Conservation (phyloP, 345 rosid genomes). For the Zanthoxylum bungeanum region DNA sequence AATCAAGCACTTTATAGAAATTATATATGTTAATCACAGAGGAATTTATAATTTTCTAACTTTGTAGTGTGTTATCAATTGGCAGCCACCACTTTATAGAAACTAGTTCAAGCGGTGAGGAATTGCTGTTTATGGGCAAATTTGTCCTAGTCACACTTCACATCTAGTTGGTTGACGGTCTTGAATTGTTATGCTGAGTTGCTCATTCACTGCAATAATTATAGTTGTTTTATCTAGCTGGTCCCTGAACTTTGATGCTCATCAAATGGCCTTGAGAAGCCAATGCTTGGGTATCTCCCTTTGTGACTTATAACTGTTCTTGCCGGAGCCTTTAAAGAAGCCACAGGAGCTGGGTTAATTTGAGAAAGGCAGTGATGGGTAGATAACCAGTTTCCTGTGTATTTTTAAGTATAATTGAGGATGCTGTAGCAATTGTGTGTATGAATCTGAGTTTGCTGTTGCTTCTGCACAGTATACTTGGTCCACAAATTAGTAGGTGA, state of each 20-base stretch:
- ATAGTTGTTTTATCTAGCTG: neutral
- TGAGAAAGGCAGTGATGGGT: neutral
- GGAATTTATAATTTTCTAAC: neutral
- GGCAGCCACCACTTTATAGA: neutral
- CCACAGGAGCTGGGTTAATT: neutral
- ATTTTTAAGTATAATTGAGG: neutral
- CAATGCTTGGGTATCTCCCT: neutral
- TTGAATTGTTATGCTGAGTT: neutral
- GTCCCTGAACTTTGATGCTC: neutral
- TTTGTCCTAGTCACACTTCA: neutral
- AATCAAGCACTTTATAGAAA: neutral
- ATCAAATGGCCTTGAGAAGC: neutral
- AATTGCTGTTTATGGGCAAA: neutral
- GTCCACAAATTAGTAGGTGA: neutral
- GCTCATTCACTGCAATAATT: neutral
- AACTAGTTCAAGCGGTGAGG: neutral
- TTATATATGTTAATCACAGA: neutral
- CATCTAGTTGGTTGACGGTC: neutral
- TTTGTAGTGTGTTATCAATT: neutral
- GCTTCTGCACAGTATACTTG: neutral
- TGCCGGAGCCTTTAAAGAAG: neutral
- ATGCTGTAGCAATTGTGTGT: neutral
- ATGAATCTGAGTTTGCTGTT: slow-evolving; percentile 4
- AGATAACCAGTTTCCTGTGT: neutral
- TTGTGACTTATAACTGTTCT: neutral